Evolutionary conservation across 2,329 filamentous ascomycete genomes (phyloP).

Genomic region (Diaporthe velutina): DNA sequence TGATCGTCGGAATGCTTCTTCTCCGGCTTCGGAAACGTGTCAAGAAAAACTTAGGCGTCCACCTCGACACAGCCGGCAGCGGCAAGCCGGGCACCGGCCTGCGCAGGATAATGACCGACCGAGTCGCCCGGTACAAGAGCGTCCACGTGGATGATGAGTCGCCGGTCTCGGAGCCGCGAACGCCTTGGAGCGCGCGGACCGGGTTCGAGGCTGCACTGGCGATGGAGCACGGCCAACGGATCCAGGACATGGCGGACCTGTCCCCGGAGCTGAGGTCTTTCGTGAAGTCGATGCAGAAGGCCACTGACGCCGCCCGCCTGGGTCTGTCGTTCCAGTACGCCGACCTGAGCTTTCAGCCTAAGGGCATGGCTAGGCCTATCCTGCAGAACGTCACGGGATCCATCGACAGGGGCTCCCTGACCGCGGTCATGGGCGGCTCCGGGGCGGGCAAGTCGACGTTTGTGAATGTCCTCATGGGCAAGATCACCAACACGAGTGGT

Average conservation of each 20-base stretch:
- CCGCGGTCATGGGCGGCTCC: conserved; percentile 70
- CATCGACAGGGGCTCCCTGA: conserved; percentile 67
- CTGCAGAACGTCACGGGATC: conserved; percentile 66
- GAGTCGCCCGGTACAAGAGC: neutral
- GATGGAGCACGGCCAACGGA: conserved; percentile 44
- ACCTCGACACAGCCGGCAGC: neutral
- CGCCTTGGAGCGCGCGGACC: conserved; percentile 1
- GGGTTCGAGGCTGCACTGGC: conserved; percentile 54
- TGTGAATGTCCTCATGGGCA: conserved; percentile 73
- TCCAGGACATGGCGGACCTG: conserved; percentile 45
- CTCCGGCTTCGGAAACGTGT: conserved; percentile 52
- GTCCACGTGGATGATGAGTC: conserved; percentile 9
- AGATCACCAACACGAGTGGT: conserved; percentile 63
- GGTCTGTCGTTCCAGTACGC: conserved; percentile 67
- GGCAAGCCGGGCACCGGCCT: neutral
- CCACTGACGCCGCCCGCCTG: conserved; percentile 63
- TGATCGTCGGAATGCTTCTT: conserved; percentile 53
- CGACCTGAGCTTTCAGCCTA: conserved; percentile 62
- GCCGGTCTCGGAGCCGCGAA: conserved; percentile 46
- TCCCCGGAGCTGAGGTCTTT: conserved; percentile 60
- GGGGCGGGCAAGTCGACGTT: conserved; percentile 73
- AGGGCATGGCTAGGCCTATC: conserved; percentile 58
- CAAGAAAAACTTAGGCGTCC: conserved; percentile 43
- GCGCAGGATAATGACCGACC: conserved; percentile 6
- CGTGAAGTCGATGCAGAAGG: conserved; percentile 65